Evolutionary conservation across 2,329 filamentous ascomycete genomes (phyloP), one percentile per base, ranked within the genome.

Genomic region (Ascochyta pisi): DNA sequence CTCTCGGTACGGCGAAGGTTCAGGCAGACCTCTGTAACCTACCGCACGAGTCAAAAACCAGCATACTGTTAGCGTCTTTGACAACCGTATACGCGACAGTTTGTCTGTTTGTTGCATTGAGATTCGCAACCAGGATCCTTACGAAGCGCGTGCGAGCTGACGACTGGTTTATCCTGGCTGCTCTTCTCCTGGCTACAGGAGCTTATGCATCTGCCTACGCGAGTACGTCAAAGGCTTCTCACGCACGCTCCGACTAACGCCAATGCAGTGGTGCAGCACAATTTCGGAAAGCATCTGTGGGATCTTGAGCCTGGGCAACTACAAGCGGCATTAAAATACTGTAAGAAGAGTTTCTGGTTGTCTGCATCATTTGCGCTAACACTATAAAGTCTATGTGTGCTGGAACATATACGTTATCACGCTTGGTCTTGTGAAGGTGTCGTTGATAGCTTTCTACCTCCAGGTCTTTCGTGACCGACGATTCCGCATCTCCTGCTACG

Each of bases 381-480:
- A 19, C 43, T 35, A 50, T 4, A 38, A 33, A 68, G 65, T 67
- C 54, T 66, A 58, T 33, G 46, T 67, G 9, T 54, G 63, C 15
- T 63, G 49, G 58, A 59, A 57, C 3, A 54, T 56, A 5, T 68
- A 68, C 29, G 50, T 63, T 6, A 23, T 64, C 23, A 57, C 65
- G 6, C 54, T 67, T 4, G 60, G 56, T 15, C 39, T 67, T 8
- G 62, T 65, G 13, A 69, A 67, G 37, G 48, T 61, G 6, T 66
- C 66, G 1, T 40, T 69, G 13, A 45, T 69, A 22, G 38, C 59
- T 16, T 67, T 66, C 44, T 71, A 68, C 38, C 64, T 71, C 9
- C 60, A 67, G 27, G 66, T 69, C 42, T 71, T 71, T 52, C 41
- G 52, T 6, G 50, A 60, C 4, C 53, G 48, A 7, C 48, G 54